Percentiles rank a stretch among this genome's conserved stretches.
These are phyloP conservation scores for Blastobotrys terrestris DNA, from an alignment of 805 yeast species.

Conservation along the genomic window DNA sequence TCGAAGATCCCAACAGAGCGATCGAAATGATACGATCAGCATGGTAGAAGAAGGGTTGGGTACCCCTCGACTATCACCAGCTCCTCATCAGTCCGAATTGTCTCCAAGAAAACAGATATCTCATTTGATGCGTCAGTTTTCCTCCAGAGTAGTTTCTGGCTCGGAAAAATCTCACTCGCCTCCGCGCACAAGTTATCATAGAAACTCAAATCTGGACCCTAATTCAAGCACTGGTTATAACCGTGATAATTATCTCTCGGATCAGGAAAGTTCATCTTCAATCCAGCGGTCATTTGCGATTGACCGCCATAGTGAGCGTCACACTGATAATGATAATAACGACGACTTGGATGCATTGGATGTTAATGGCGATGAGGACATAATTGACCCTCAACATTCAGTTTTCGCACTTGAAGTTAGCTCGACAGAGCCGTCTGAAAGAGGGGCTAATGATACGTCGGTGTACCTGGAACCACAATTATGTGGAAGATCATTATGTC, in stretches of 20 bases:
- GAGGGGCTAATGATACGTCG: neutral
- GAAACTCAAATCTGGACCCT: neutral
- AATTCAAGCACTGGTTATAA: neutral
- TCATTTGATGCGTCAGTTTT: neutral
- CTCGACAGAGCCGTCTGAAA: neutral
- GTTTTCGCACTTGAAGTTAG: neutral
- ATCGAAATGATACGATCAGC: neutral
- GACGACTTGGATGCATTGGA: neutral
- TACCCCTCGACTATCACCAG: conserved; percentile 1
- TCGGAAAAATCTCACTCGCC: neutral
- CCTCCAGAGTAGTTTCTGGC: conserved; percentile 2
- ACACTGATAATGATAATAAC: neutral
- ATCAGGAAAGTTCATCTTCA: neutral
- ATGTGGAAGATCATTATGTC: conserved; percentile 18
- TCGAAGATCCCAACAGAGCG: neutral
- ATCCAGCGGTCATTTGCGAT: neutral
- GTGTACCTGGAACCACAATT: conserved; percentile 1
- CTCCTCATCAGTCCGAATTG: neutral
- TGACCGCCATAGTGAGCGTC: neutral
- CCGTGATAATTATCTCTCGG: neutral
- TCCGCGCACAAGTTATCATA: neutral
- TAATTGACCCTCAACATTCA: neutral
- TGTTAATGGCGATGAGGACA: neutral
- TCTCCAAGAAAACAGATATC: neutral
- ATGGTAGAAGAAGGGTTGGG: conserved; percentile 3